Base-by-base conservation (phyloP, 208 protist genomes). In the Trypanosomatidae sp. region DNA sequence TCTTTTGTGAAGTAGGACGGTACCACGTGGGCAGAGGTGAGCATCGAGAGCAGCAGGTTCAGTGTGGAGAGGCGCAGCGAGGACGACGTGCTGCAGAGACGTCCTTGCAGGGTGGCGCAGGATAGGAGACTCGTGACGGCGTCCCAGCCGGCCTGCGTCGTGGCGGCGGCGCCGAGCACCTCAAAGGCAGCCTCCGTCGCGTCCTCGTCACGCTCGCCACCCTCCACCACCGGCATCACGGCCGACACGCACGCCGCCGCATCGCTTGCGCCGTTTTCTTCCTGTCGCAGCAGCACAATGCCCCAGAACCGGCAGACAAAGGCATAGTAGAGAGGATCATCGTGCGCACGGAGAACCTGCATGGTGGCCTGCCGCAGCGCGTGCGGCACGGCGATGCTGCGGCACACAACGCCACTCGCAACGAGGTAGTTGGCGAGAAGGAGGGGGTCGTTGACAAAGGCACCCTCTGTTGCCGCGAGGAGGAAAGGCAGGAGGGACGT, bases 361-460 rank as follows among this genome's bases (percentile, higher is more conserved):
- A 84, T 71, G 22, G 91, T 79, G 15, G 66, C 66, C 9, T 84
- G 64, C 19, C 75, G 44, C 50, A 97, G 71, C 1, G 56, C 10
- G 12, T 25, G 30, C 3, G 85, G 79, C 1, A 91, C 52, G 8
- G 75, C 62, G 12, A 72, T 67, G 39, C 81, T 72, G 19, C 87
- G 88, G 66, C 73, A 71, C 30, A 89, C 76, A 22, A 94, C 81
- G 12, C 87, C 89, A 44, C 86, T 86, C 36, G 89, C 80, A 0
- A 87, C 58, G 2, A 95, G 71, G 56, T 95, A 94, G 60, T 97
- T 97, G 17, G 86, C 87, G 3, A 93, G 80, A 13, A 93, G 71
- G 19, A 97, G 80, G 2, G 83, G 78, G 66, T 97, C 92, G 56
- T 88, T 85, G 25, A 76, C 74, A 55, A 91, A 95, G 2, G 87